Evolutionary conservation across 345 rosid species (phyloP), one percentile per base, ranked within the genome.

Genomic region (Citrus sp.): DNA sequence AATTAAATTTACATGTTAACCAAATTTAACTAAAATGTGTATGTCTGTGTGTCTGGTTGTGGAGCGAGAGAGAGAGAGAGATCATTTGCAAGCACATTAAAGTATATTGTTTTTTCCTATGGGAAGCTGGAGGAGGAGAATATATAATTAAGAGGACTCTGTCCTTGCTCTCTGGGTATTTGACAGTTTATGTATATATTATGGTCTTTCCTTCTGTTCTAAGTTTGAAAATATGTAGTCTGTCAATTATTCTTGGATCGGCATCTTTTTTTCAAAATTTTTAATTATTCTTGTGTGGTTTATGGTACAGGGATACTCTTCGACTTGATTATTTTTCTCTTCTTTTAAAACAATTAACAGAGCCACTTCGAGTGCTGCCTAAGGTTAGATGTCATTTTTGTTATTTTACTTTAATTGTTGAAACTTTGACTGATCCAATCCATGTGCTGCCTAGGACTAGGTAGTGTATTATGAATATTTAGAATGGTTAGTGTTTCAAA

Each of bases 291-390:
- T 80, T 70, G 71, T 56, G 73, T 46, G 51, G 51, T 71, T 67
- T 32, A 73, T 79, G 55, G 22, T 77, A 38, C 91, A 94, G 99
- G 89, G 89, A 84, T 76, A 86, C 87, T 70, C 90, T 96, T 80
- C 95, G 98, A 68, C 86, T 94, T 70, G 97, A 96, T 24, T 91
- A 94, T 81, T 81, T 91, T 69, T 84, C 93, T 18, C 88, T 87
- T 72, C 86, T 96, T 84, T 82, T 88, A 81, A 89, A 86, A 56
- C 95, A 87, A 80, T 84, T 96, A 86, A 91, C 95, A 16, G 87
- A 86, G 79, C 98, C 98, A 70, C 97, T 96, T 63, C 92, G 88
- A 68, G 42, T 79, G 65, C 82, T 91, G 84, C 94, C 97, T 74
- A 94, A 93, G 99, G 99, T 95, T 85, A 60, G 82, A 35, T 55